Conservation (phyloP, 169 alveolate species). For the Besnoitia besnoiti region DNA sequence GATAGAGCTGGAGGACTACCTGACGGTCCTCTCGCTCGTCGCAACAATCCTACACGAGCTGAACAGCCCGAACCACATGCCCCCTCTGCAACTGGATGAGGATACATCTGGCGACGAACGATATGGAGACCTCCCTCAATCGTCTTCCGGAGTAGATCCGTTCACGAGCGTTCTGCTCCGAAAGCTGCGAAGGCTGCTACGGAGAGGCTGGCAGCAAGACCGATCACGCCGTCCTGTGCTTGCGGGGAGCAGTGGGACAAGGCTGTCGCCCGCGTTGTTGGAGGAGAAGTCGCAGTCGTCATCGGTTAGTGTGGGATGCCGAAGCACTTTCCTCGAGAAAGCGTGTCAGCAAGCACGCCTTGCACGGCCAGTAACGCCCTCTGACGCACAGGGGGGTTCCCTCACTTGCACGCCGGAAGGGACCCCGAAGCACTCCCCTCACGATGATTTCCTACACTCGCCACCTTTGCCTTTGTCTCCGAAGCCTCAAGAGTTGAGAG, state of each 20-base stretch:
- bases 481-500: neutral
- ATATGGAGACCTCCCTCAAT: neutral
- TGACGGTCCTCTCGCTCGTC: conserved; percentile 9
- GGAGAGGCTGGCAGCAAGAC: neutral
- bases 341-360: neutral
- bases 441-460: neutral
- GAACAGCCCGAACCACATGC: neutral
- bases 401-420: neutral
- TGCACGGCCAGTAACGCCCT: neutral
- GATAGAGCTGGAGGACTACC: conserved; percentile 25
- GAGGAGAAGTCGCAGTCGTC: neutral
- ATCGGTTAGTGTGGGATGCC: neutral
- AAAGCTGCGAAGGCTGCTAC: neutral
- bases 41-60: neutral
- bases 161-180: neutral
- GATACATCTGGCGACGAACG: neutral
- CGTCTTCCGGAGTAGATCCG: neutral
- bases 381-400: neutral
- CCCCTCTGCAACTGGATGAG: neutral
- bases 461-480: neutral
- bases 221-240: neutral
- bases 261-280: neutral
- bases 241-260: neutral
- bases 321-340: neutral
- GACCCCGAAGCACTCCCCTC: neutral